These are phyloP conservation scores for Irpex rosettiformis DNA, from an alignment of 1,284 basidiomycete species.

Conservation along the genomic window DNA sequence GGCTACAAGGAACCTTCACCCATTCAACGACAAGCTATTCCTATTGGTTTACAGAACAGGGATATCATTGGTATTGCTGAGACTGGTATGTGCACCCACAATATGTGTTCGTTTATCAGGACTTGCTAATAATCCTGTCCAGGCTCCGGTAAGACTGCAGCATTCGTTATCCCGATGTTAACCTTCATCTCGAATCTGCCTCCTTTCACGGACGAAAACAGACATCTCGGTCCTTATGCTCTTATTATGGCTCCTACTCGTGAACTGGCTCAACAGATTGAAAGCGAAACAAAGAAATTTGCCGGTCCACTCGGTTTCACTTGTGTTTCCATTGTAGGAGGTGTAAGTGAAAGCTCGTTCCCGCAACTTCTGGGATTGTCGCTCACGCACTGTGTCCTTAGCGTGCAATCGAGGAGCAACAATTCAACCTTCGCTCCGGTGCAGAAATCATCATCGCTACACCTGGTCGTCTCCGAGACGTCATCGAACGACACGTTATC, in stretches of 20 bases:
- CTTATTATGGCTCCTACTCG: slow-evolving; percentile 95
- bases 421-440: slow-evolving; percentile 92
- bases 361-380: slow-evolving; percentile 2
- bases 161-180: slow-evolving; percentile 98
- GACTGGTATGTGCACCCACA: slow-evolving; percentile 59
- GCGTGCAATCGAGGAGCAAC: slow-evolving; percentile 94
- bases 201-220: slow-evolving; percentile 84
- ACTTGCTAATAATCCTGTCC: neutral
- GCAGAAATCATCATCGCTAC: slow-evolving; percentile 99
- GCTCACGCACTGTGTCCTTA: slow-evolving; percentile 24
- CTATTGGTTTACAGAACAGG: slow-evolving; percentile 92
- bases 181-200: slow-evolving; percentile 89
- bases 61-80: slow-evolving; percentile 99
- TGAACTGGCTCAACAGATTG: slow-evolving; percentile 97
- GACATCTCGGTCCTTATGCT: slow-evolving; percentile 91
- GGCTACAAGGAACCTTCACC: slow-evolving; percentile 97
- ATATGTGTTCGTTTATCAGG: slow-evolving; percentile 6
- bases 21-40: slow-evolving; percentile 97
- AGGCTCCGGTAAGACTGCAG: slow-evolving; percentile 99
- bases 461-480: slow-evolving; percentile 95
- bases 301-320: slow-evolving; percentile 83
- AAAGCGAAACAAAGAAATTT: slow-evolving; percentile 90
- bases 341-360: slow-evolving; percentile 72
- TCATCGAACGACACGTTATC: slow-evolving; percentile 92
- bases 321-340: slow-evolving; percentile 97